Percentiles rank a stretch among this genome's conserved stretches.
Conservation (phyloP, 2,329 filamentous ascomycete genomes). For the Botrytis tulipae region DNA sequence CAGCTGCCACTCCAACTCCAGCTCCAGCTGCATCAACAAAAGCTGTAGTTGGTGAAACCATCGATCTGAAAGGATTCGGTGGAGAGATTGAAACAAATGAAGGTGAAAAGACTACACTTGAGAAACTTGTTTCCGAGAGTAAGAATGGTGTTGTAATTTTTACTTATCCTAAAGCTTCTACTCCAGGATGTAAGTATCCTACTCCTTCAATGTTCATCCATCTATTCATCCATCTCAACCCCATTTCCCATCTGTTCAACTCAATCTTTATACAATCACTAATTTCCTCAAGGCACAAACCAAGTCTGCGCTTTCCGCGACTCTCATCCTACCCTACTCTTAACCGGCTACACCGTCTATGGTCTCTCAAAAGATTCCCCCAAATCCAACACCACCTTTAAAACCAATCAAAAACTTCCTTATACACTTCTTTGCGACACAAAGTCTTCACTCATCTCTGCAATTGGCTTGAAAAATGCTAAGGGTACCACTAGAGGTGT, state of each 20-base stretch:
- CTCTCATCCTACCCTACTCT: slow-evolving; percentile 71
- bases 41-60: slow-evolving; percentile 53
- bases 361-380: slow-evolving; percentile 85
- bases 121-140: slow-evolving; percentile 78
- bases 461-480: slow-evolving; percentile 85
- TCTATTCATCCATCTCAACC: background rate
- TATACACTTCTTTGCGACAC: slow-evolving; percentile 89
- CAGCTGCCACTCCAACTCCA: slow-evolving; percentile 28
- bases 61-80: slow-evolving; percentile 59
- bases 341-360: slow-evolving; percentile 80
- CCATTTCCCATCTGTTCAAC: background rate
- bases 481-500: slow-evolving; percentile 83
- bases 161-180: slow-evolving; percentile 93
- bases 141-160: slow-evolving; percentile 86
- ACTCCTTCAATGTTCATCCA: background rate
- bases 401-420: slow-evolving; percentile 83
- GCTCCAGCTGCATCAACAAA: slow-evolving; percentile 34
- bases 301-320: slow-evolving; percentile 95
- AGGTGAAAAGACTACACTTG: slow-evolving; percentile 74
- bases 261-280: background rate
- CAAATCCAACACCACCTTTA: slow-evolving; percentile 91
- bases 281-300: slow-evolving; percentile 69
- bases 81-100: slow-evolving; percentile 83
- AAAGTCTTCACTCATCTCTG: slow-evolving; percentile 68
- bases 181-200: slow-evolving; percentile 76